Conservation (phyloP, 257 asterid genomes). For the Osmanthus fragrans region DNA sequence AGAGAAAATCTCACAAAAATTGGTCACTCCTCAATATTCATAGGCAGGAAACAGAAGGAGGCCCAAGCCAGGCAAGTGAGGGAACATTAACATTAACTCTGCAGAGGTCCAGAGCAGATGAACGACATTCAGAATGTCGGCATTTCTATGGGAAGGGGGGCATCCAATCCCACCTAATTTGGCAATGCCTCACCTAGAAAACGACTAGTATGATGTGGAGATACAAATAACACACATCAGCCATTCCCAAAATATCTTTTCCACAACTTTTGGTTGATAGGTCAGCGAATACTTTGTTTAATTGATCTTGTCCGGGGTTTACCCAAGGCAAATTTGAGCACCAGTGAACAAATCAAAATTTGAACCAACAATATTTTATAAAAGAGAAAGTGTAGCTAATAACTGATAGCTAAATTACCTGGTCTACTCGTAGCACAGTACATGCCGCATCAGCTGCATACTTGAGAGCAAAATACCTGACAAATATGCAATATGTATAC, state of each 20-base stretch:
- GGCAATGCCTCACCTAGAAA: neutral
- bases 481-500: slow-evolving; percentile 15
- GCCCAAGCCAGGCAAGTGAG: no score
- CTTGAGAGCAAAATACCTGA: slow-evolving; percentile 86
- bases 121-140: no score
- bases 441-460: slow-evolving; percentile 94
- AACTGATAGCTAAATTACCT: slow-evolving; percentile 49
- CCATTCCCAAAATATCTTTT: neutral
- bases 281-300: neutral
- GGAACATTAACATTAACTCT: no score
- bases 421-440: slow-evolving; percentile 96
- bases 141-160: no score
- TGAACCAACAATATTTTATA: neutral
- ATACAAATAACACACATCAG: neutral
- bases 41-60: no score
- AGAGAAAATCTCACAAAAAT: no score
- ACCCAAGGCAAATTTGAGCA: neutral
- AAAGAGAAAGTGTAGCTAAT: neutral
- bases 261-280: neutral
- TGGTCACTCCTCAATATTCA: no score
- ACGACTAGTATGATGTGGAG: neutral
- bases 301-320: neutral
- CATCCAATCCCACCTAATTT: neutral
- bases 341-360: neutral
- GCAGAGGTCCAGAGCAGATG: no score